phyloP scores from a whole-genome alignment of 2,329 filamentous ascomycete species.

The Cadophora sp. region DNA sequence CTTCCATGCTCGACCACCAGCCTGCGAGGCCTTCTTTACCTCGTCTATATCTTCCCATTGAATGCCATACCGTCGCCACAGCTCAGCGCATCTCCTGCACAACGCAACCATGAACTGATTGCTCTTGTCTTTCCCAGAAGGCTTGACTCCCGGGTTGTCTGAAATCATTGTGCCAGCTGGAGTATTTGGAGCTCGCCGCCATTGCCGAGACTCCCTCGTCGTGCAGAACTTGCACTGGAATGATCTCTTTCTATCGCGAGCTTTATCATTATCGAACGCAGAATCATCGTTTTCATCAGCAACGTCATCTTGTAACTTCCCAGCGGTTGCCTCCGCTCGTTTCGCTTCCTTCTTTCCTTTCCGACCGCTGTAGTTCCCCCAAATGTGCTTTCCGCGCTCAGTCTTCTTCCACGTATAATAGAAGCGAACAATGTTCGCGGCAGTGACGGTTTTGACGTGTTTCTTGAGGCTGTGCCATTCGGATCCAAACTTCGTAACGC shows the following conservation, averaged over 20 bases:
- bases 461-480: slow-evolving; percentile 84
- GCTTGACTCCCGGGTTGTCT: slow-evolving; percentile 67
- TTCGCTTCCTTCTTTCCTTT: slow-evolving; percentile 90
- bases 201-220: slow-evolving; percentile 81
- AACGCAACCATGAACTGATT: slow-evolving; percentile 79
- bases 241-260: slow-evolving; percentile 75
- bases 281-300: slow-evolving; percentile 94
- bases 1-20: slow-evolving; percentile 84
- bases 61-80: slow-evolving; percentile 96
- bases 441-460: slow-evolving; percentile 82
- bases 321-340: slow-evolving; percentile 71
- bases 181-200: slow-evolving; percentile 86
- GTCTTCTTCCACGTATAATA: slow-evolving; percentile 99
- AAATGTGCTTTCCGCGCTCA: slow-evolving; percentile 81
- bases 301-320: slow-evolving; percentile 88
- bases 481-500: slow-evolving; percentile 86
- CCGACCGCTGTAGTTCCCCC: slow-evolving; percentile 86
- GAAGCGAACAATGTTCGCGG: slow-evolving; percentile 84
- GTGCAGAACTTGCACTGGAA: slow-evolving; percentile 96
- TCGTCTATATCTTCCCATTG: slow-evolving; percentile 96
- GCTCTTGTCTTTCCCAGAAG: slow-evolving; percentile 74
- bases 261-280: slow-evolving; percentile 88
- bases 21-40: slow-evolving; percentile 83
- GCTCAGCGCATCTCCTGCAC: slow-evolving; percentile 86
- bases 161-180: slow-evolving; percentile 73